These are phyloP conservation scores for Chrysoporthe austroafricana DNA, from an alignment of 2,329 filamentous ascomycete species.

Conservation along the genomic window DNA sequence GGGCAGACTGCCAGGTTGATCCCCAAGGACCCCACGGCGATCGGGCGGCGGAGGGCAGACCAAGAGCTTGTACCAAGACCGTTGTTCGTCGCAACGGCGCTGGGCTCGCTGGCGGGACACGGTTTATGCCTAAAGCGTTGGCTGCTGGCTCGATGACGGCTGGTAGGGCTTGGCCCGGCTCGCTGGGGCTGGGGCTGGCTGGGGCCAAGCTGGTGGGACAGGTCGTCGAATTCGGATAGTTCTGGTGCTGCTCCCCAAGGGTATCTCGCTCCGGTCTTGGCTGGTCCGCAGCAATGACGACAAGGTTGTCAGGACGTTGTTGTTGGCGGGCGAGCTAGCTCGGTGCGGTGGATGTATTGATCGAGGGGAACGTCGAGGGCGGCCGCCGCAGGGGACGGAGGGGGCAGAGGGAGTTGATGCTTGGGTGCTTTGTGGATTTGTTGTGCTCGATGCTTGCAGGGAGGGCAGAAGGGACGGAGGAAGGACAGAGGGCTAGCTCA, in stretches of 20 bases:
- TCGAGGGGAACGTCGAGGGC: neutral
- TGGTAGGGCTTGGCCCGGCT: slow-evolving; percentile 12
- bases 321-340: neutral
- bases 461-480: neutral
- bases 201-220: slow-evolving; percentile 21
- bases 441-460: no score
- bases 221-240: slow-evolving; percentile 1
- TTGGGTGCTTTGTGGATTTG: no score
- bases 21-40: slow-evolving; percentile 20
- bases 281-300: slow-evolving; percentile 11
- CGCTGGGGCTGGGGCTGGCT: slow-evolving; percentile 20
- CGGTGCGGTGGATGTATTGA: neutral
- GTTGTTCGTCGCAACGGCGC: neutral
- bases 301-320: neutral
- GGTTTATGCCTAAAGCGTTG: slow-evolving; percentile 11
- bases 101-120: slow-evolving; percentile 4
- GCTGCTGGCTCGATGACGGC: slow-evolving; percentile 20
- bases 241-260: slow-evolving; percentile 8
- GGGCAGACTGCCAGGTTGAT: slow-evolving; percentile 13
- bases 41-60: neutral
- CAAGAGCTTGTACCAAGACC: neutral
- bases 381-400: no score
- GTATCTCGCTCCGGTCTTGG: slow-evolving; percentile 4
- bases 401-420: neutral
- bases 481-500: neutral